Conservation (phyloP, 257 asterid species). For the Solanum medicagineum region DNA sequence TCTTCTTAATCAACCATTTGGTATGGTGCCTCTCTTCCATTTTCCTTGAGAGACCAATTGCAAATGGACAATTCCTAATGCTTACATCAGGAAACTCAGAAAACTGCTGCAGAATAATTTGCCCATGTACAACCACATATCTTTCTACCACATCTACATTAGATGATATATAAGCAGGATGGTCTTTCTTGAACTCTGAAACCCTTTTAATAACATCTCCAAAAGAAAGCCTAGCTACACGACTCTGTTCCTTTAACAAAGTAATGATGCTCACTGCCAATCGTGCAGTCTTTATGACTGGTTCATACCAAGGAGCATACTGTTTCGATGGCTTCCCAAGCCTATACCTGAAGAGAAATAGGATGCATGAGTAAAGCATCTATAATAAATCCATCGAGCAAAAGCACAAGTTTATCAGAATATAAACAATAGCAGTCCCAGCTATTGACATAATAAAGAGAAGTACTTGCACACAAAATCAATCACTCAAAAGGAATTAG, state of each 20-base stretch:
- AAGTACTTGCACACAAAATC: background rate
- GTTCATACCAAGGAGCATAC: conserved; percentile 85
- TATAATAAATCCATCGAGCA: background rate
- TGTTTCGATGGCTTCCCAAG: conserved; percentile 91
- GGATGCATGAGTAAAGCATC: background rate
- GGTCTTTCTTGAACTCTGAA: conserved; percentile 38
- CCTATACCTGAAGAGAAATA: conserved; percentile 57
- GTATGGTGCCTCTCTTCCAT: conserved; percentile 96
- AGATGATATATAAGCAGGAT: conserved; percentile 70
- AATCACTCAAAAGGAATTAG: background rate
- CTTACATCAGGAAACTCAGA: conserved; percentile 71
- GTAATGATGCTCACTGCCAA: conserved; percentile 70
- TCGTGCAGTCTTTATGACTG: conserved; percentile 68
- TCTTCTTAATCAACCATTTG: conserved; percentile 85
- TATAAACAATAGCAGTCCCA: background rate
- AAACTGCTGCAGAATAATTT: conserved; percentile 87
- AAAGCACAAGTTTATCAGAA: background rate
- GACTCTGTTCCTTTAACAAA: conserved; percentile 63
- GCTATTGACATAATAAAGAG: background rate
- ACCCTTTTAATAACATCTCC: conserved; percentile 63
- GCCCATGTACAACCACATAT: conserved; percentile 86
- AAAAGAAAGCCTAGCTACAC: conserved; percentile 80
- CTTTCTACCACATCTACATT: conserved; percentile 57
- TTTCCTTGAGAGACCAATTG: conserved; percentile 52
- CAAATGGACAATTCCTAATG: conserved; percentile 66